Conservation (phyloP, 2,329 filamentous ascomycete species). For the Sarocladiaceae sp. region DNA sequence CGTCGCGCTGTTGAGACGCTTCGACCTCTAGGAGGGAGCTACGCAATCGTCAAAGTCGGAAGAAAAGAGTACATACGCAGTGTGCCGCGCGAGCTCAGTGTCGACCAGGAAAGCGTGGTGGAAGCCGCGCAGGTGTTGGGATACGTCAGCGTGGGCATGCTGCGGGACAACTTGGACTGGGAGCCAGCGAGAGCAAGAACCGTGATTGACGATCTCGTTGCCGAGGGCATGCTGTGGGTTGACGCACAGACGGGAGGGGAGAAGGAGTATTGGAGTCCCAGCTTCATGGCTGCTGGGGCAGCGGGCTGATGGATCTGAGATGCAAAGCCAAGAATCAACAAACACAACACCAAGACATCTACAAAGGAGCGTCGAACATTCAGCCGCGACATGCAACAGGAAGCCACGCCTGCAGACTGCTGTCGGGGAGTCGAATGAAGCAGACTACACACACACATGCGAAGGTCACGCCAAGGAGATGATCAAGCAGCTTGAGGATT, state of each 20-base stretch:
- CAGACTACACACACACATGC: too few species aligned
- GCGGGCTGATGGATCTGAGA: neutral
- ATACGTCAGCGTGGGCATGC: conserved; percentile 83
- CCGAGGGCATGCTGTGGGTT: conserved; percentile 89
- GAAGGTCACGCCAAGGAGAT: too few species aligned
- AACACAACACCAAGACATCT: too few species aligned
- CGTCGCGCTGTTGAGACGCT: conserved; percentile 82
- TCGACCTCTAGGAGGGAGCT: conserved; percentile 80
- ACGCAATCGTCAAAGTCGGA: conserved; percentile 78
- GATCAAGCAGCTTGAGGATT: too few species aligned
- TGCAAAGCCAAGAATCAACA: too few species aligned
- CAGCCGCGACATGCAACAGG: too few species aligned
- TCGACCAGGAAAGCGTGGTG: conserved; percentile 84
- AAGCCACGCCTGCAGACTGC: too few species aligned
- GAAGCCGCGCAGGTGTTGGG: conserved; percentile 87
- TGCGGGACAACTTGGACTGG: conserved; percentile 83
- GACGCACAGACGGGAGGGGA: conserved; percentile 72
- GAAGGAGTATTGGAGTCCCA: conserved; percentile 90
- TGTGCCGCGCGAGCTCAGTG: conserved; percentile 90
- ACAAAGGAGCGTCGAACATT: too few species aligned
- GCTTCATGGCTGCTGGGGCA: conserved; percentile 52
- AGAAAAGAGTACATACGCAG: conserved; percentile 83
- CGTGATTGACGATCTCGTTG: conserved; percentile 81
- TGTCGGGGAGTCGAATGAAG: too few species aligned
- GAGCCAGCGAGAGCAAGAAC: conserved; percentile 78